These are phyloP conservation scores for Bretziella fagacearum DNA, from an alignment of 2,329 filamentous ascomycete genomes.

Conservation along the genomic window DNA sequence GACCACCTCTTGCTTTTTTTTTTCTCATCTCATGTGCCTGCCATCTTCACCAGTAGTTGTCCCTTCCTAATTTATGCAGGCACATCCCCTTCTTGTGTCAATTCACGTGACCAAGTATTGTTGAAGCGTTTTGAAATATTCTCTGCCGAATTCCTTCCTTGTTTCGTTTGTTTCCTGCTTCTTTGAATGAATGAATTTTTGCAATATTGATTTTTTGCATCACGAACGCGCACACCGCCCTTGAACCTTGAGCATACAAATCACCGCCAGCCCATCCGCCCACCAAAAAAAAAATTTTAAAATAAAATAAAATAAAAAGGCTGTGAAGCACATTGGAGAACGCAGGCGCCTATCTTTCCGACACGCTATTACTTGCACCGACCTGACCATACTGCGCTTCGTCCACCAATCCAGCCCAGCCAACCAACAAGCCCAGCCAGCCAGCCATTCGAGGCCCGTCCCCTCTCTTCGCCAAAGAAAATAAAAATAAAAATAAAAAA, in stretches of 20 bases:
- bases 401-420: slow-evolving; percentile 5
- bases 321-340: neutral
- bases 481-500: too few relatives aligned
- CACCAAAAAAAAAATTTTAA: too few relatives aligned
- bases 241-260: neutral
- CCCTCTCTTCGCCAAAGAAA: slow-evolving; percentile 10
- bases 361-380: neutral
- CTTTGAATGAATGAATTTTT: too few relatives aligned
- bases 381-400: slow-evolving; percentile 4
- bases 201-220: neutral
- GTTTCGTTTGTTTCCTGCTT: neutral
- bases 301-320: too few relatives aligned
- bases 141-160: neutral
- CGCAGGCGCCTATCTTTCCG: slow-evolving; percentile 1
- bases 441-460: slow-evolving; percentile 10
- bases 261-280: neutral
- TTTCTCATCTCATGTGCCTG: neutral
- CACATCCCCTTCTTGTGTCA: slow-evolving; percentile 6
- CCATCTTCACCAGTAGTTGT: neutral
- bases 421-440: slow-evolving; percentile 2
- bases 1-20: neutral
- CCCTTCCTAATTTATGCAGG: neutral
- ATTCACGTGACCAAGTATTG: slow-evolving; percentile 5
- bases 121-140: slow-evolving; percentile 2
- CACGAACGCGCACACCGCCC: neutral